Base-by-base conservation (phyloP, 768 basidiomycete species). In the Chalciporus chontae region DNA sequence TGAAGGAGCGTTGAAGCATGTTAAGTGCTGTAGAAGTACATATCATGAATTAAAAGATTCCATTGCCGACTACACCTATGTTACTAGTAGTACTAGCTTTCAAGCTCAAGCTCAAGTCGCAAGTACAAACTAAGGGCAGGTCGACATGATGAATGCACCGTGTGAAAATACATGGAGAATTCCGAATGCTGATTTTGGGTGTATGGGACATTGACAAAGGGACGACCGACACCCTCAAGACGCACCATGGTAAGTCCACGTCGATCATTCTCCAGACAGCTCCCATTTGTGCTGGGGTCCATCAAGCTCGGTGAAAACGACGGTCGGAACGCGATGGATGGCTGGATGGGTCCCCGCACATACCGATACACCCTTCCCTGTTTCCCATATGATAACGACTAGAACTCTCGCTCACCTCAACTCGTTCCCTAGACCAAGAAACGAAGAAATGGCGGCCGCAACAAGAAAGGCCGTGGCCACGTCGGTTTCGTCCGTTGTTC, bases 391-490 rank as follows among this genome's bases (percentile, higher is more conserved):
- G 5, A 36, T n/a, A 6, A 5, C 34, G n/a, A n/a, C 34, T 15
- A 7, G 34, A 36, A 36, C 34, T 36, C 14, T 49, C 24, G 40
- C 40, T 41, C 18, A 27, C 45, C 36, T 21, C 19, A 52, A 14
- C 34, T 13, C 24, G 11, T 18, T 15, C 27, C 11, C 48, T 69
- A 95, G 94, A 97, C 94, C 62, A 95, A 94, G 81, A 96, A 97
- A 80, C 87, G 94, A 91, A 87, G 94, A 90, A 93, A 90, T 81
- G 87, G 87, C 69, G 96, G 95, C 61, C 93, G 96, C 66, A 97
- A 96, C 93, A 96, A 97, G 82, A 91, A 94, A 71, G 93, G 94
- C 65, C 93, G 96, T 67, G 96, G 95, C 71, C 94, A 96, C 74
- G 90, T 93, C 71, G 80, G 73, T 56, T 91, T 90, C 71, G 82